phyloP scores from a whole-genome alignment of 2,329 filamentous ascomycete species.

The Metarhizium rileyi region DNA sequence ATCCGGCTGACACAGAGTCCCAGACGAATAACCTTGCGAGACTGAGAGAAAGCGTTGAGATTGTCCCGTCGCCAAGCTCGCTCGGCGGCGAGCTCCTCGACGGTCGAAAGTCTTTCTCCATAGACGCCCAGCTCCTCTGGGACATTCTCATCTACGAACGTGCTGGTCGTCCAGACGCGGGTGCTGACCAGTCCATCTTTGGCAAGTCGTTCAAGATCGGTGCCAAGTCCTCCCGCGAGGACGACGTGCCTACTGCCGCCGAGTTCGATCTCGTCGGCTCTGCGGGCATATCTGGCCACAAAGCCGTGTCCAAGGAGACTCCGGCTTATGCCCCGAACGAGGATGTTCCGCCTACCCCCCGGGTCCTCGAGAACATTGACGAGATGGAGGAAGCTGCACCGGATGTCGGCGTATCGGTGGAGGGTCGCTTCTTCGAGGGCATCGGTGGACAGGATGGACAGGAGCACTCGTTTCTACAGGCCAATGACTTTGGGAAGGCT shows the following conservation, averaged over 20 bases:
- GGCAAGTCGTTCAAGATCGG: constrained; percentile 7
- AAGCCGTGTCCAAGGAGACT: constrained; percentile 23
- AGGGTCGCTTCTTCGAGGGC: constrained; percentile 14
- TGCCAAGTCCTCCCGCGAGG: not conserved
- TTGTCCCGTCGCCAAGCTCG: constrained; percentile 1
- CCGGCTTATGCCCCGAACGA: constrained; percentile 25
- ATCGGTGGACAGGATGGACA: constrained; percentile 11
- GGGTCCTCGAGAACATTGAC: constrained; percentile 2
- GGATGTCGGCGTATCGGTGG: constrained; percentile 7
- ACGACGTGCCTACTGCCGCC: constrained; percentile 9
- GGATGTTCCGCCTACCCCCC: constrained; percentile 3
- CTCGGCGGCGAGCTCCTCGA: not conserved
- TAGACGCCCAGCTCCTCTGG: constrained; percentile 25
- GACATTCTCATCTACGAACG: constrained; percentile 26
- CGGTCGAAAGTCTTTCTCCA: constrained; percentile 14
- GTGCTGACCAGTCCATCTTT: constrained; percentile 15
- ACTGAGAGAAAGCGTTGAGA: constrained; percentile 21
- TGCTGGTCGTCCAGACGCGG: constrained; percentile 16
- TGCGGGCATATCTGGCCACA: constrained; percentile 27
- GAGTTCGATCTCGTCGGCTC: constrained; percentile 28
- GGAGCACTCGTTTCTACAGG: constrained; percentile 22
- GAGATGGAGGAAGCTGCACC: not conserved
- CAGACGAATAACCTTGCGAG: constrained; percentile 19
- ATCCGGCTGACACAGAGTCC: too few species aligned
- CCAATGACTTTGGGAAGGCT: constrained; percentile 24